These are phyloP conservation scores for Cyberlindnera mississippiensis DNA, from an alignment of 805 yeast genomes.

Conservation along the genomic window DNA sequence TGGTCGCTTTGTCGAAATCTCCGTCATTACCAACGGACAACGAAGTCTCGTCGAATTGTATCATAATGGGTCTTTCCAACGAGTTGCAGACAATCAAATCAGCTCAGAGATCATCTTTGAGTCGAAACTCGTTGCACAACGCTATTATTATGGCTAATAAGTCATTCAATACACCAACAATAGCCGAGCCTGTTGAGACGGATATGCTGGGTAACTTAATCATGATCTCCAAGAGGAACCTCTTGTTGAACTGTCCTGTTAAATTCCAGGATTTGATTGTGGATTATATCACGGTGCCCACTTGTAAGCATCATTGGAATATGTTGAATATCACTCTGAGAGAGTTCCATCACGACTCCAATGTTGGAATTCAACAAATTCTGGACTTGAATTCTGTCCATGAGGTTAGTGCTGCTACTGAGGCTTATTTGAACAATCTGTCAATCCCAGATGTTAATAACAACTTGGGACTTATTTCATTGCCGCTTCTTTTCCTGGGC, in stretches of 20 bases:
- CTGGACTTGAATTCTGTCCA: constrained; percentile 2
- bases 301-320: constrained; percentile 39
- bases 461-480: constrained; percentile 47
- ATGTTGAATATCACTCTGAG: constrained; percentile 42
- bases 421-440: constrained; percentile 5
- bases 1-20: constrained; percentile 13
- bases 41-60: constrained; percentile 7
- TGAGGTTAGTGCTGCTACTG: neutral
- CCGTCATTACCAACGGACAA: constrained; percentile 5
- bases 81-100: constrained; percentile 27
- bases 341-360: constrained; percentile 36
- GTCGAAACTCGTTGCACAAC: constrained; percentile 43
- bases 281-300: constrained; percentile 41
- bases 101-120: constrained; percentile 12
- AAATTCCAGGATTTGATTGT: constrained; percentile 47
- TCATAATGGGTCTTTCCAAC: constrained; percentile 19
- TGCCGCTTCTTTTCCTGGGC: constrained; percentile 43
- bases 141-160: constrained; percentile 50
- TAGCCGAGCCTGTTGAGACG: constrained; percentile 9
- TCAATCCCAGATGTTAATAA: constrained; percentile 36
- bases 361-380: constrained; percentile 11
- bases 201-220: constrained; percentile 30
- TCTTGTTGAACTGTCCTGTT: constrained; percentile 47
- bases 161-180: constrained; percentile 18
- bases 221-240: constrained; percentile 42